These are phyloP conservation scores for Saccharomyces hybrid DNA, from an alignment of 1,139 yeast species.

Conservation along the genomic window DNA sequence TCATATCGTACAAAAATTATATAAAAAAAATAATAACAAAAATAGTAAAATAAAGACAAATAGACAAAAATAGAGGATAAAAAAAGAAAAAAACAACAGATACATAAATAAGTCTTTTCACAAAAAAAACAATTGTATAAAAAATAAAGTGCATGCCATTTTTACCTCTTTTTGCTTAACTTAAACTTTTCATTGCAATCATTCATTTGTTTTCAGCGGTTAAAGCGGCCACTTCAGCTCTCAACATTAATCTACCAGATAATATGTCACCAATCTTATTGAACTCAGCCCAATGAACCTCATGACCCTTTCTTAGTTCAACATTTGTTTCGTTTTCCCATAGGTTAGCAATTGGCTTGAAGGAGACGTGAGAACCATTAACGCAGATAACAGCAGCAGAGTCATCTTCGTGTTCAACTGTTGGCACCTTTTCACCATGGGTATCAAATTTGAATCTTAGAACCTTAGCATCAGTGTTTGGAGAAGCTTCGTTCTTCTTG, in stretches of 20 bases:
- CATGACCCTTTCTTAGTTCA: constrained; percentile 54
- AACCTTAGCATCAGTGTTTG: constrained; percentile 28
- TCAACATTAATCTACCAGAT: constrained; percentile 53
- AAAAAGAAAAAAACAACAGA: neutral
- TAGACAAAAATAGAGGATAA: neutral
- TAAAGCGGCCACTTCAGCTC: constrained; percentile 33
- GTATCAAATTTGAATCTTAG: constrained; percentile 37
- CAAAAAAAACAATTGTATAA: neutral
- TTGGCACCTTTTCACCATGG: constrained; percentile 35
- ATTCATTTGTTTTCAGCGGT: constrained; percentile 8
- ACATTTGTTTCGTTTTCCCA: constrained; percentile 56
- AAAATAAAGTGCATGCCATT: neutral
- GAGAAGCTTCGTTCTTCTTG: constrained; percentile 29
- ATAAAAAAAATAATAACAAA: neutral
- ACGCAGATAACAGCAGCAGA: constrained; percentile 64
- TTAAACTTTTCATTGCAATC: constrained; percentile 1
- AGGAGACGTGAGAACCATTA: constrained; percentile 54
- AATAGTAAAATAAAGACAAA: neutral
- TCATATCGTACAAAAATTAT: neutral
- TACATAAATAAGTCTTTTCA: neutral
- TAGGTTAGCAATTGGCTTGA: constrained; percentile 46
- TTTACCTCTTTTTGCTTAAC: neutral
- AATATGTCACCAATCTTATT: constrained; percentile 54
- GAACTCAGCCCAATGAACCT: constrained; percentile 60
- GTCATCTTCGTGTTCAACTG: constrained; percentile 34